Evolutionary conservation across 495 filamentous ascomycete genomes (phyloP).

Genomic region (Penicillium longicatenatum): DNA sequence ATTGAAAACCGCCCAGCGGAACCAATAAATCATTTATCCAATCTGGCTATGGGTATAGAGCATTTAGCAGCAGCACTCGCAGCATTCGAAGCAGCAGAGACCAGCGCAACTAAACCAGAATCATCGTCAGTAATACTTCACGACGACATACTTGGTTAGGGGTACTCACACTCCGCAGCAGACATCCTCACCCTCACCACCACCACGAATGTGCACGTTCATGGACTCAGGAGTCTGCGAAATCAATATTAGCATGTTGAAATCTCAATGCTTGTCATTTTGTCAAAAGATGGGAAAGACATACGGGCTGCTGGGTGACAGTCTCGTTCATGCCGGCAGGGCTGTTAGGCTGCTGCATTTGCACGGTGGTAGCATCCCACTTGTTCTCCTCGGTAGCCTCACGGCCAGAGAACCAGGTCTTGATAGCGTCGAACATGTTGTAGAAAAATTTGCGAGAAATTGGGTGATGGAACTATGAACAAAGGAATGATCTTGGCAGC

Average conservation of each 20-base stretch:
- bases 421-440: constrained; percentile 13
- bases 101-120: constrained; percentile 16
- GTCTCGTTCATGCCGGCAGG: constrained; percentile 17
- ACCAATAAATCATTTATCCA: neutral
- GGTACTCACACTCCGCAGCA: constrained; percentile 23
- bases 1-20: neutral
- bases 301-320: constrained; percentile 13
- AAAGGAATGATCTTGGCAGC: constrained; percentile 3
- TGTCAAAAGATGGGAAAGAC: neutral
- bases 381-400: constrained; percentile 12
- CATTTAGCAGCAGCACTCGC: constrained; percentile 17
- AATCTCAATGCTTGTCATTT: neutral
- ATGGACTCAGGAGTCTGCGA: constrained; percentile 12
- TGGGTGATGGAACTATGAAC: neutral
- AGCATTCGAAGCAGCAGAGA: constrained; percentile 24
- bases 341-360: constrained; percentile 15
- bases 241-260: neutral
- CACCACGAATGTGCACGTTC: constrained; percentile 20
- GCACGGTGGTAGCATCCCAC: constrained; percentile 13
- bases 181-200: constrained; percentile 18
- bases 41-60: neutral
- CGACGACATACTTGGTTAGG: neutral
- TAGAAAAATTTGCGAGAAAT: neutral
- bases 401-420: constrained; percentile 8
- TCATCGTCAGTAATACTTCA: neutral